These are phyloP conservation scores for Pseudopyrenochaeta lycopersici DNA, from an alignment of 2,329 filamentous ascomycete species.

Conservation along the genomic window DNA sequence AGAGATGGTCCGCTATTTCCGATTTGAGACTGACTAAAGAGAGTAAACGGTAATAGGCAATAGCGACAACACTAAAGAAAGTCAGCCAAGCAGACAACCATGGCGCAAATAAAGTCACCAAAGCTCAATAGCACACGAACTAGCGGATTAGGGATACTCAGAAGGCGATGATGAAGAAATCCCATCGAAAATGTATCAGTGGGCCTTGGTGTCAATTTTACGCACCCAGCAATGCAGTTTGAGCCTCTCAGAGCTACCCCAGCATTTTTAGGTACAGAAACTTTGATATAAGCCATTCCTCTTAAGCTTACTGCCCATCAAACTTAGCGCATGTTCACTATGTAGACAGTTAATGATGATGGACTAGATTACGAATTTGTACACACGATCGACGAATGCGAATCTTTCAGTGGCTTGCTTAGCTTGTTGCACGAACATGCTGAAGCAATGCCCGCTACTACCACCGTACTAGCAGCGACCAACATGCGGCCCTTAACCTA, in stretches of 20 bases:
- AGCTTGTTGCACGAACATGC: conserved; percentile 4
- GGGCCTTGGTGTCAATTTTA: not conserved
- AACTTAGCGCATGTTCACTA: conserved; percentile 9
- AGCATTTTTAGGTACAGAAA: not conserved
- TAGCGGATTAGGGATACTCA: not conserved
- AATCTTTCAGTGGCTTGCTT: conserved; percentile 12
- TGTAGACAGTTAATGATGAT: conserved; percentile 14
- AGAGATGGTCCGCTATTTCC: not conserved
- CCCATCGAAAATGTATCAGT: not conserved
- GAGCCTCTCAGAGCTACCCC: too few species aligned
- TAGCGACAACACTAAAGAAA: not conserved
- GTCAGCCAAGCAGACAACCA: not conserved
- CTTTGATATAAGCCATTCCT: not conserved
- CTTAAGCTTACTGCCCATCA: conserved; percentile 14
- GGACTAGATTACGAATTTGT: conserved; percentile 11
- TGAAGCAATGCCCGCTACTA: conserved; percentile 5
- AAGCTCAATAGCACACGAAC: not conserved
- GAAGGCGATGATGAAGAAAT: not conserved
- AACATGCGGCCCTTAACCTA: conserved; percentile 18
- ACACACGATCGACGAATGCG: conserved; percentile 15
- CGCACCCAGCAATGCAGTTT: not conserved
- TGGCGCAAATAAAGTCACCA: not conserved
- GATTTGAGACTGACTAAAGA: not conserved
- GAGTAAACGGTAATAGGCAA: too few species aligned
- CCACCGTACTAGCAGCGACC: conserved; percentile 6